Evolutionary conservation across 768 basidiomycete species (phyloP), one percentile per base, ranked within the genome.

Genomic region (Infundibulicybe gibba): DNA sequence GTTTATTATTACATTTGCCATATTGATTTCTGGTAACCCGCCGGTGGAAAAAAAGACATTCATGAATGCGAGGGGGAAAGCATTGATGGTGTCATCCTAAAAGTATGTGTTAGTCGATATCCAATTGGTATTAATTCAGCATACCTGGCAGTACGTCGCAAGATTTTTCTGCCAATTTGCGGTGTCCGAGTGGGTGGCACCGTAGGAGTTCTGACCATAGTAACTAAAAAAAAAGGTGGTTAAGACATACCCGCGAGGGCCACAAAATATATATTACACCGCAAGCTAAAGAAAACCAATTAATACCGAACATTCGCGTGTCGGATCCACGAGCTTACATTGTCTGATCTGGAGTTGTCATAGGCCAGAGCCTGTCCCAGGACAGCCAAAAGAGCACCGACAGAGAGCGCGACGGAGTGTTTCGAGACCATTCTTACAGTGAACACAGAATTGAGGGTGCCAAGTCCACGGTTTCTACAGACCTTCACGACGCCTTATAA

Each of bases 171-270:
- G 80, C 67, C 70, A 81, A 47, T 72, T 71, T 4, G 69, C 71
- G 9, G 67, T 54, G 48, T 62, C 60, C 2, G 65, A 53, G 52
- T 76, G 67, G 1, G 74, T 71, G 3, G 78, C 77, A 30, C 81
- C 81, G 46, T 76, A 78, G 9, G 78, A 80, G 56, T 83, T 79
- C 55, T 83, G 81, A 14, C 81, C 79, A 65, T 68, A 80, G 54
- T 80, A 79, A 3, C 72, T 74, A 41, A 20, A 37, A 19, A 12
- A 34, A 9, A 17, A 5, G 21, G n/a, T 6, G 44, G 37, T 14
- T 3, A 21, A 9, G 32, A 17, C 41, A 25, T 5, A 9, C 9
- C 21, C 10, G 21, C 6, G n/a, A 13, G 17, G 35, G 35, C 4
- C 4, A 8, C 8, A 4, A 8, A 10, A 38, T 32, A 35, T 57